A percentile compares a stretch with the other conserved stretches of the same genome.
Conservation (phyloP, 176 grass and related monocot genomes). For the Dendrocalamus sinicus region DNA sequence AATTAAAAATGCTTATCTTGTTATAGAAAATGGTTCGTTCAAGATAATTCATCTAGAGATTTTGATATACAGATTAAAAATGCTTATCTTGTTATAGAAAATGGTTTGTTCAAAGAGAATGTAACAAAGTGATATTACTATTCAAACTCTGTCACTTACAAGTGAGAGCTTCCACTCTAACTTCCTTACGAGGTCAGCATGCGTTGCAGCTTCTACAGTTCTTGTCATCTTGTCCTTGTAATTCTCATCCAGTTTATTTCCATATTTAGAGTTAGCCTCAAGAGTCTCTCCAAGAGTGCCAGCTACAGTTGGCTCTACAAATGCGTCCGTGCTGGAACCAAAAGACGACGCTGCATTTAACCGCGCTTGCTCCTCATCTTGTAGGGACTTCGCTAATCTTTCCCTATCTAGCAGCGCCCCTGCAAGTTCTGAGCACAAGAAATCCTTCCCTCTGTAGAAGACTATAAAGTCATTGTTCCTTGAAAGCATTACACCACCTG, state of each 20-base stretch:
- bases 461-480: slow-evolving; percentile 92
- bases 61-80: slow-evolving; percentile 25
- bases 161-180: slow-evolving; percentile 77
- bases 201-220: slow-evolving; percentile 71
- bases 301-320: slow-evolving; percentile 54
- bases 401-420: slow-evolving; percentile 81
- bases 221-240: slow-evolving; percentile 59
- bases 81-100: slow-evolving; percentile 7
- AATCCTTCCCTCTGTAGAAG: slow-evolving; percentile 98
- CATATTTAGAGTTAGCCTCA: slow-evolving; percentile 69
- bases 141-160: slow-evolving; percentile 59
- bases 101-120: background rate
- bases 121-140: slow-evolving; percentile 26
- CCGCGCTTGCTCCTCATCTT: slow-evolving; percentile 83
- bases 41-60: slow-evolving; percentile 22
- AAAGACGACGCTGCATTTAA: slow-evolving; percentile 52
- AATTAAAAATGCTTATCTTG: slow-evolving; percentile 17
- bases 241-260: slow-evolving; percentile 58
- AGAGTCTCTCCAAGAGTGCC: slow-evolving; percentile 85
- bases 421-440: slow-evolving; percentile 73
- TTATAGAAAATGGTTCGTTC: background rate
- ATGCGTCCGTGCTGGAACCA: slow-evolving; percentile 38
- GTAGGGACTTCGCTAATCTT: slow-evolving; percentile 69
- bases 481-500: slow-evolving; percentile 85
- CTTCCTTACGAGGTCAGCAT: slow-evolving; percentile 77